phyloP scores from a whole-genome alignment of 2,329 filamentous ascomycete species.

The Aphanocladium album region DNA sequence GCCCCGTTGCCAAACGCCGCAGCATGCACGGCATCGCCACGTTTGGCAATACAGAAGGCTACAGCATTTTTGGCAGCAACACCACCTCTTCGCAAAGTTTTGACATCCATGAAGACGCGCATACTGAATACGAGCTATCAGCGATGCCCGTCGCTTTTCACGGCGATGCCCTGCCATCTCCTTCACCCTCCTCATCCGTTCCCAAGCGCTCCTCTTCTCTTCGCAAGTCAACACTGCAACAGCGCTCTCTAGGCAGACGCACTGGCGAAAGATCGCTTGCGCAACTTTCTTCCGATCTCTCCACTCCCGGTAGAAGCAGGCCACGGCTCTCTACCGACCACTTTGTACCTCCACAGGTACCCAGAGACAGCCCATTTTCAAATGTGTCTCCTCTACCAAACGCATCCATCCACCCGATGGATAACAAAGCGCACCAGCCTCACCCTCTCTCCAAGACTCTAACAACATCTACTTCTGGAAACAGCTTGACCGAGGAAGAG shows the following conservation, averaged over 20 bases:
- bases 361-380: slow-evolving; percentile 61
- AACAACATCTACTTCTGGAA: slow-evolving; percentile 80
- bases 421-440: slow-evolving; percentile 47
- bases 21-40: slow-evolving; percentile 74
- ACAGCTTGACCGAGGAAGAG: slow-evolving; percentile 66
- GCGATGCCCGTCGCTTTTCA: slow-evolving; percentile 24
- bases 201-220: slow-evolving; percentile 71
- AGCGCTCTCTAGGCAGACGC: slow-evolving; percentile 64
- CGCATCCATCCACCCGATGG: slow-evolving; percentile 48
- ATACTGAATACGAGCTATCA: slow-evolving; percentile 50
- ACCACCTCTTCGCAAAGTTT: slow-evolving; percentile 39
- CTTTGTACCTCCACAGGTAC: slow-evolving; percentile 58
- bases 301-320: slow-evolving; percentile 56
- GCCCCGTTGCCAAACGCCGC: slow-evolving; percentile 84
- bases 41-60: slow-evolving; percentile 50
- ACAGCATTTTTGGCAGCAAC: slow-evolving; percentile 70
- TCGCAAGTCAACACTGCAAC: slow-evolving; percentile 81
- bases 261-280: slow-evolving; percentile 53
- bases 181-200: slow-evolving; percentile 47
- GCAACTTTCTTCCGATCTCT: slow-evolving; percentile 47
- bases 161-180: slow-evolving; percentile 39
- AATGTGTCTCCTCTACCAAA: slow-evolving; percentile 46
- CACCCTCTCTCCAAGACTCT: slow-evolving; percentile 85
- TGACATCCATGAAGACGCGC: slow-evolving; percentile 47
- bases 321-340: slow-evolving; percentile 76